Base-by-base conservation (phyloP, 1,139 yeast species). In the Hyphopichia fennica region DNA sequence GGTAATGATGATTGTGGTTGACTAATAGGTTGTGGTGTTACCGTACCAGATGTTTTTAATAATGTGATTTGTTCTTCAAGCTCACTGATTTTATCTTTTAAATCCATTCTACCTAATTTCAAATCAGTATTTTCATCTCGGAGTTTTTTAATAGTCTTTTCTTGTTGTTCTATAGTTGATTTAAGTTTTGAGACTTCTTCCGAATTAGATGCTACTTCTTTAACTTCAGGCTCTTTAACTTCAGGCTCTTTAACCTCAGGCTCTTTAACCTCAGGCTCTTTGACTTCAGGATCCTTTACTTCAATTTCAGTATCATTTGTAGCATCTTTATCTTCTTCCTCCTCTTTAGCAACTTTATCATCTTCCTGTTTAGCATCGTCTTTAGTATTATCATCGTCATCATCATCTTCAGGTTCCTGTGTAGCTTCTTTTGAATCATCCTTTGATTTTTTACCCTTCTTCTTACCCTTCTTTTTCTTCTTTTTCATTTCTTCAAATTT, bases 401-500 rank as follows among this genome's bases (percentile, higher is more conserved):
- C 42, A 14, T 41, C 46, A 13, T 42, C 43, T 10, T 43, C 52
- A 22, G 41, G 50, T 17, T 45, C 57, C 18, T 48, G 50, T 15
- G 43, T 39, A 18, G 44, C 52, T 19, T 50, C 56, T 16, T 47
- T 47, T 6, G 39, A 51, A 14, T 47, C 54, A 10, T 22, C 19
- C 10, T 34, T 43, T 46, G 10, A 52, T 49, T 55, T 56, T 51
- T 52, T 51, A 47, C 54, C 56, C 53, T 60, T 63, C 52, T 61
- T 58, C 59, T 65, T 67, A 50, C 60, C 58, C 65, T 70, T 69
- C 60, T 77, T 77, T 58, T 77, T 77, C 60, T 79, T 77, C 67
- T 77, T 79, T 69, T 82, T 82, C 68, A 81, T 63, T 49, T 81
- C 84, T 47, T 81, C 86, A 51, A 75, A 79, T 57, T 78, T 75